Evolutionary conservation across 768 basidiomycete species (phyloP).

Genomic region (Strobilomyces echinocephalus): DNA sequence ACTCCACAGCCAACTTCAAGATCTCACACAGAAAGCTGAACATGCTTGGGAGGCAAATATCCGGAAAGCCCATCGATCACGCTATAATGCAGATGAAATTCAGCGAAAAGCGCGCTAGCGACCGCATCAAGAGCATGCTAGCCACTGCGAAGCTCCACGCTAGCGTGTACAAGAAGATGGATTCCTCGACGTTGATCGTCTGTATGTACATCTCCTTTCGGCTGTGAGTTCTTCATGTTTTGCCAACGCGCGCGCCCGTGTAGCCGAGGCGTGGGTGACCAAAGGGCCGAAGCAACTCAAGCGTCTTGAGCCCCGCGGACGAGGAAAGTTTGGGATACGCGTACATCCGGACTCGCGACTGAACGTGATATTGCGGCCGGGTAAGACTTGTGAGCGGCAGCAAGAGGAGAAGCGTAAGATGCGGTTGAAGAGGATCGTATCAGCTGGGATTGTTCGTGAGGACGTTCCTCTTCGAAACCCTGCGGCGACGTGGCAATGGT

Average conservation of each 20-base stretch:
- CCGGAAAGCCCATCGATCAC: constrained; percentile 87
- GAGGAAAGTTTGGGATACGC: constrained; percentile 75
- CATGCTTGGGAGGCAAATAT: constrained; percentile 79
- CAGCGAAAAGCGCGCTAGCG: constrained; percentile 86
- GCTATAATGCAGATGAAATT: constrained; percentile 98
- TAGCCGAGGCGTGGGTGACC: constrained; percentile 92
- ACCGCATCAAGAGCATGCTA: constrained; percentile 84
- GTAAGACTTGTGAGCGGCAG: constrained; percentile 69
- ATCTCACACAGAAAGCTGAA: constrained; percentile 93
- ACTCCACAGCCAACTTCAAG: constrained; percentile 89
- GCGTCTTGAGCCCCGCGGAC: constrained; percentile 76
- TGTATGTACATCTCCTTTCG: constrained; percentile 46
- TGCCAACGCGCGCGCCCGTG: constrained; percentile 3
- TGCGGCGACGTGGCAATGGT: constrained; percentile 76
- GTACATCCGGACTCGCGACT: constrained; percentile 72
- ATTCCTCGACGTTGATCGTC: constrained; percentile 69
- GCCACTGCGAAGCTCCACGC: constrained; percentile 86
- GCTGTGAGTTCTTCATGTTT: neutral
- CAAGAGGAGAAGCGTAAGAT: constrained; percentile 57
- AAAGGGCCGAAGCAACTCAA: constrained; percentile 67
- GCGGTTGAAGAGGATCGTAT: constrained; percentile 72
- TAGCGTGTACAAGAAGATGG: constrained; percentile 66
- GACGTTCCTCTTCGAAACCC: constrained; percentile 75
- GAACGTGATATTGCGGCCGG: constrained; percentile 74
- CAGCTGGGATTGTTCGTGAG: constrained; percentile 75